A percentile compares a stretch with the other conserved stretches of the same genome.
These are phyloP conservation scores for Metschnikowia orientalis DNA, from an alignment of 805 yeast species.

Conservation along the genomic window DNA sequence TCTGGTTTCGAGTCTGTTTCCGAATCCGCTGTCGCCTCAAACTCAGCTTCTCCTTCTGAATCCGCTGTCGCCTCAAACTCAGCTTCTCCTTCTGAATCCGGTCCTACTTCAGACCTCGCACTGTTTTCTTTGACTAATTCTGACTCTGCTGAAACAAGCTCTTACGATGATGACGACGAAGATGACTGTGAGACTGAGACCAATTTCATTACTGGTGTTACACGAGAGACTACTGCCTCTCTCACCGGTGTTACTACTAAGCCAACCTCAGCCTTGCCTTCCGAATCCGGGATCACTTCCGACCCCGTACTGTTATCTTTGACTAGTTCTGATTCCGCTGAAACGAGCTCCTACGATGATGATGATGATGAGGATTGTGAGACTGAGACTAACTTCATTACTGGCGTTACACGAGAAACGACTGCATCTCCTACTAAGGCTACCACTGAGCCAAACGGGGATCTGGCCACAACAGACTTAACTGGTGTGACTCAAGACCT, in stretches of 20 bases:
- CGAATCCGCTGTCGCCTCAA: conserved; percentile 1
- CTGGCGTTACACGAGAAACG: no score
- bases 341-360: no score
- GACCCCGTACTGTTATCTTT: no score
- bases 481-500: neutral
- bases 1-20: neutral
- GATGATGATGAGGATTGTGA: conserved; percentile 3
- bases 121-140: conserved; percentile 1
- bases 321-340: no score
- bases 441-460: neutral
- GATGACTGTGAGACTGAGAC: conserved; percentile 1
- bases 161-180: neutral
- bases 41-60: conserved; percentile 1
- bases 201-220: neutral
- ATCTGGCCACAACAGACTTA: neutral
- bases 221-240: neutral
- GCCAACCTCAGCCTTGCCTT: neutral
- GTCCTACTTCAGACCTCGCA: neutral
- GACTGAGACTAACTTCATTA: conserved; percentile 1
- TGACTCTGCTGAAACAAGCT: neutral
- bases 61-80: neutral
- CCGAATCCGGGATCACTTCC: no score
- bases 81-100: neutral
- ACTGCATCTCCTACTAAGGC: neutral
- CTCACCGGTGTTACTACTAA: neutral